phyloP scores from a whole-genome alignment of 2,329 filamentous ascomycete genomes.

The Venturiaceae sp. region DNA sequence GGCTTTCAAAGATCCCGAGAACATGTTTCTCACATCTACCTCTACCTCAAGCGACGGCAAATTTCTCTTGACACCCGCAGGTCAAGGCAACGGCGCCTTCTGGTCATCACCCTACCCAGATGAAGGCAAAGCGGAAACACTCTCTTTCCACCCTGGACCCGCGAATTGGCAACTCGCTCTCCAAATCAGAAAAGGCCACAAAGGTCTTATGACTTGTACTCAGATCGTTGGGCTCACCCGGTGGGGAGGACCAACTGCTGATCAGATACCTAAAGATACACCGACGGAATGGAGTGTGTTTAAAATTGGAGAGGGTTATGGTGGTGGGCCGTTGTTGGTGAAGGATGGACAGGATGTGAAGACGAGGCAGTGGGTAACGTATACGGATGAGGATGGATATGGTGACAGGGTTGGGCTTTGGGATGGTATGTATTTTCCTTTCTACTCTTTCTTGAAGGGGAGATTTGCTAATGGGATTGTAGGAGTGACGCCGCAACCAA shows the following conservation, averaged over 20 bases:
- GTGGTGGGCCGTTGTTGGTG: not conserved
- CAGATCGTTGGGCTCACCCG: too few relatives aligned
- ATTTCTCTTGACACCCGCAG: too few relatives aligned
- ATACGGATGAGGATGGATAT: constrained; percentile 5
- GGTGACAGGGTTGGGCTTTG: constrained; percentile 6
- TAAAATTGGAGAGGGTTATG: not conserved
- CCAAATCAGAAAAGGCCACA: not conserved
- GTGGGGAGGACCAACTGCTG: not conserved
- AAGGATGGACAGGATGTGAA: not conserved
- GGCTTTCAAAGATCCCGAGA: too few relatives aligned
- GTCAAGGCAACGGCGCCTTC: too few relatives aligned
- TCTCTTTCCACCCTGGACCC: too few relatives aligned
- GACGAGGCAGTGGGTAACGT: constrained; percentile 3
- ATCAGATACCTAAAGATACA: not conserved
- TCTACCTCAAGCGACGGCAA: too few relatives aligned
- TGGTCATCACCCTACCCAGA: too few relatives aligned
- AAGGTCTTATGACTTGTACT: too few relatives aligned
- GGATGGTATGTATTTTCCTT: not conserved
- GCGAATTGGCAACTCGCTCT: not conserved
- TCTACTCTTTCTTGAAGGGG: not conserved
- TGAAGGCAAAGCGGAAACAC: too few relatives aligned
- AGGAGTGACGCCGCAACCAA: not conserved
- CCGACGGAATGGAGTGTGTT: constrained; percentile 7
- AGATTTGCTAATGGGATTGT: not conserved
- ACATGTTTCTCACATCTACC: too few relatives aligned